These are phyloP conservation scores for Amauroascus verrucosus DNA, from an alignment of 2,329 filamentous ascomycete species.

Conservation along the genomic window DNA sequence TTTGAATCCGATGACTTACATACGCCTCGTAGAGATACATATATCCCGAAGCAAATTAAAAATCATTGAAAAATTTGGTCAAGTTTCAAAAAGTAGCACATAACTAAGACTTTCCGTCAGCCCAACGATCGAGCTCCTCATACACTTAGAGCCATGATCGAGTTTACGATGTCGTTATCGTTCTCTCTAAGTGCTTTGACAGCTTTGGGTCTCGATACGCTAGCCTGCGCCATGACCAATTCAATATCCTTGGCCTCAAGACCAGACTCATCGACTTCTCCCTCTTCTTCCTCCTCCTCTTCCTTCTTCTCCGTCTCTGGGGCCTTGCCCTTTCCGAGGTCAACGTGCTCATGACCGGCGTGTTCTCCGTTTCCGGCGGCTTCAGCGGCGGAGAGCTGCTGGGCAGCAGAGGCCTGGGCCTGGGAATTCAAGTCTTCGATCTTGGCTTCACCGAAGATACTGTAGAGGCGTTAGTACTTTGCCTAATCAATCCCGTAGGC, in stretches of 20 bases:
- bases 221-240: slow-evolving; percentile 96
- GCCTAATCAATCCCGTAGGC: not conserved
- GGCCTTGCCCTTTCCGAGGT: slow-evolving; percentile 55
- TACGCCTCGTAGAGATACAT: slow-evolving; percentile 5
- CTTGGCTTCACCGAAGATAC: slow-evolving; percentile 99
- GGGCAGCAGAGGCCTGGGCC: slow-evolving; percentile 88
- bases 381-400: slow-evolving; percentile 79
- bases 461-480: slow-evolving; percentile 33
- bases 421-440: slow-evolving; percentile 99
- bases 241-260: slow-evolving; percentile 99
- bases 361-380: slow-evolving; percentile 51
- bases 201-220: slow-evolving; percentile 93
- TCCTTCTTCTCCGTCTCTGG: slow-evolving; percentile 52
- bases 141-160: slow-evolving; percentile 96
- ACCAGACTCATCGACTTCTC: slow-evolving; percentile 89
- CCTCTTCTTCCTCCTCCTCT: slow-evolving; percentile 81
- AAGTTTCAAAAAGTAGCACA: not conserved
- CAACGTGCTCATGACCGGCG: slow-evolving; percentile 48
- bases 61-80: not conserved
- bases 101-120: not conserved
- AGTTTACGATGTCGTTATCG: slow-evolving; percentile 99
- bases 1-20: slow-evolving; percentile 8
- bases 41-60: slow-evolving; percentile 6
- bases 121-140: slow-evolving; percentile 28
- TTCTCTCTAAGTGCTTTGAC: slow-evolving; percentile 95